Percentiles rank a stretch among this genome's conserved stretches.
phyloP scores from a whole-genome alignment of 2,329 filamentous ascomycete genomes.

The Blastomyces gilchristii region DNA sequence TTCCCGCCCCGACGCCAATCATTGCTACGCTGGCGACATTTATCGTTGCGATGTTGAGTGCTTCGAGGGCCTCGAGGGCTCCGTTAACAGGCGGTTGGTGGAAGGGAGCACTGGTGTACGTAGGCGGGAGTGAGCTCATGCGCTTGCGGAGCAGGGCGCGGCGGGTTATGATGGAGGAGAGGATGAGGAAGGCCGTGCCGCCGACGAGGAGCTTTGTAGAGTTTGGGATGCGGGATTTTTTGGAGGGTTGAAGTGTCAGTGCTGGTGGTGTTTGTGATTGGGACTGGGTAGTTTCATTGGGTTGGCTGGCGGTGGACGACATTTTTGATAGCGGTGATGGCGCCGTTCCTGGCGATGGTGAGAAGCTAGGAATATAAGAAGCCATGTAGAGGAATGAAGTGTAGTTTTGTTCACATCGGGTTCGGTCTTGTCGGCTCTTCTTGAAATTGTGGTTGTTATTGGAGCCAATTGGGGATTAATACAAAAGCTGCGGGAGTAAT shows the following conservation, averaged over 20 bases:
- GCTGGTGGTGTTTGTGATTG: constrained; percentile 7
- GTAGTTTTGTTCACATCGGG: not conserved
- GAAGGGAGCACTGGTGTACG: constrained; percentile 49
- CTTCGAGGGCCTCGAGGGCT: constrained; percentile 66
- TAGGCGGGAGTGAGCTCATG: constrained; percentile 53
- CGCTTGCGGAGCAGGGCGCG: constrained; percentile 58
- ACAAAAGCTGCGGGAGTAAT: not conserved
- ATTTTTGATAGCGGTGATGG: not conserved
- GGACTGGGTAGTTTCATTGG: not conserved
- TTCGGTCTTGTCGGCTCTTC: not conserved
- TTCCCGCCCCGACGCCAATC: constrained; percentile 60
- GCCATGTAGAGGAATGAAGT: constrained; percentile 9
- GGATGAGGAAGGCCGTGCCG: constrained; percentile 63
- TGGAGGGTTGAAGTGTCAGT: not conserved
- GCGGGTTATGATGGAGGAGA: constrained; percentile 61
- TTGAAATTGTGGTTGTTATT: not conserved
- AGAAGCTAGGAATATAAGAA: not conserved
- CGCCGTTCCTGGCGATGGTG: not conserved
- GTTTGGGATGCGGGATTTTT: constrained; percentile 19
- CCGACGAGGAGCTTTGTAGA: constrained; percentile 53
- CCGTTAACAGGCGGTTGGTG: constrained; percentile 46
- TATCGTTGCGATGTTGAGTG: constrained; percentile 74
- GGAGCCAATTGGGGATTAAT: not conserved
- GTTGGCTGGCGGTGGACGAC: not conserved
- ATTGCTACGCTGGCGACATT: constrained; percentile 70